Evolutionary conservation across 768 basidiomycete genomes (phyloP), one percentile per base, ranked within the genome.

Genomic region (Calocybe indica): DNA sequence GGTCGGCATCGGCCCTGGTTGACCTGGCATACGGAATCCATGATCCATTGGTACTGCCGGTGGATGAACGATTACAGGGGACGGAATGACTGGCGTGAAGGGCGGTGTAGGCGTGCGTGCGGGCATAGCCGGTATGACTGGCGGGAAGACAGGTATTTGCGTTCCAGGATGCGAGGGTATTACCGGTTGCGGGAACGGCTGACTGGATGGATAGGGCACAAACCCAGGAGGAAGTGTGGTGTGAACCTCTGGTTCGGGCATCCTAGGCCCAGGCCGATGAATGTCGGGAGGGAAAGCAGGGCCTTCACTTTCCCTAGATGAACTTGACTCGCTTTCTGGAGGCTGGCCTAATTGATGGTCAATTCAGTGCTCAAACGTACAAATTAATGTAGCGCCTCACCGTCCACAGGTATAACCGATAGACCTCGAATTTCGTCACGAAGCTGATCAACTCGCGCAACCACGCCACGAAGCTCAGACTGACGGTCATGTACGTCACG

Each of bases 401-500:
- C 68, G 55, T 62, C 62, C 15, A 58, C 51, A 33, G 65, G 65
- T 45, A 74, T 57, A 22, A 4, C 22, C 22, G 22, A 22, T 22
- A 22, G 22, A 37, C 62, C 61, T 34, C 65, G 61, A 35, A 77
- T 60, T 12, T 72, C 71, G 50, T 69, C 54, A 43, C 73, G 63
- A 7, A 83, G 51, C 38, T 76, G 70, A 31, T 74, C 71, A 5
- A 92, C 69, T 8, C 85, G 76, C 12, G 78, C 80, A 37, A 78
- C 69, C 6, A 92, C 78, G 7, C 77, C 79, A 12, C 74, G 74
- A 35, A 92, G 65, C 58, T 91, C 89, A 3, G 76, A 71, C 52
- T 88, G 88, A 15, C 90, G 82, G 62, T 90, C 87, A 40, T 75
- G 73, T 0, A 89, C 87, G 60, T 92, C 90, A 32, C 82, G 76